These are phyloP conservation scores for Eimeria tenella DNA, from an alignment of 169 alveolate genomes.

Conservation along the genomic window DNA sequence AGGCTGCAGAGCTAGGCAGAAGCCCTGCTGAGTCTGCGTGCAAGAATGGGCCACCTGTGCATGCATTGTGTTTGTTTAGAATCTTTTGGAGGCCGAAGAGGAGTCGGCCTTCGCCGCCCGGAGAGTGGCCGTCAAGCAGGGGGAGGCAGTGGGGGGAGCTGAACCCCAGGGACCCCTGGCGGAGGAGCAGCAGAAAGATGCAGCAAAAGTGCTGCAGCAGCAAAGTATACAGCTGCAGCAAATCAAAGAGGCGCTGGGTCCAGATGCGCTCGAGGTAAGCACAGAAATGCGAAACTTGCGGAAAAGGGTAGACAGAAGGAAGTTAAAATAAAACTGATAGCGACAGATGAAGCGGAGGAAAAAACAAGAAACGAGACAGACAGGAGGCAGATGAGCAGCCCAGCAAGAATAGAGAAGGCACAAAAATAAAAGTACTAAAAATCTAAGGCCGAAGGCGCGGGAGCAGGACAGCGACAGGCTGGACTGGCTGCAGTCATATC, in stretches of 20 bases:
- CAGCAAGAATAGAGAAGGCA: neutral
- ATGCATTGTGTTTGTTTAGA: constrained; percentile 23
- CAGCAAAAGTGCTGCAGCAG: constrained; percentile 67
- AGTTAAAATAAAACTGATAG: too few relatives aligned
- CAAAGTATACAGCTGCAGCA: constrained; percentile 58
- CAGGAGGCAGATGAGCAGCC: neutral
- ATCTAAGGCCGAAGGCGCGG: neutral
- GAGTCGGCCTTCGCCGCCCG: constrained; percentile 1
- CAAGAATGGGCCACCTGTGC: neutral
- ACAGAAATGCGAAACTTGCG: too few relatives aligned
- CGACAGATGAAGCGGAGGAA: neutral
- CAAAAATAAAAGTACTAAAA: neutral
- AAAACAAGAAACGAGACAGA: neutral
- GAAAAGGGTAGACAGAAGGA: too few relatives aligned
- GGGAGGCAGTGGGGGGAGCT: constrained; percentile 56
- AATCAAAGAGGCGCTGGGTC: constrained; percentile 64
- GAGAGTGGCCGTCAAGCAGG: constrained; percentile 56
- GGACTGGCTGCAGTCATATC: neutral
- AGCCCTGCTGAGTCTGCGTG: neutral
- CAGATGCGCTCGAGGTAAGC: constrained; percentile 77
- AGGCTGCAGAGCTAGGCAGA: too few relatives aligned
- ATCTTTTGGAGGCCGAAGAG: constrained; percentile 43
- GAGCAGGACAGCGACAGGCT: neutral
- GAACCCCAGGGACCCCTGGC: constrained; percentile 39
- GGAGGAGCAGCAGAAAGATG: constrained; percentile 77